phyloP scores from a whole-genome alignment of 805 yeast genomes.

The Maudiozyma serrabonitensis region DNA sequence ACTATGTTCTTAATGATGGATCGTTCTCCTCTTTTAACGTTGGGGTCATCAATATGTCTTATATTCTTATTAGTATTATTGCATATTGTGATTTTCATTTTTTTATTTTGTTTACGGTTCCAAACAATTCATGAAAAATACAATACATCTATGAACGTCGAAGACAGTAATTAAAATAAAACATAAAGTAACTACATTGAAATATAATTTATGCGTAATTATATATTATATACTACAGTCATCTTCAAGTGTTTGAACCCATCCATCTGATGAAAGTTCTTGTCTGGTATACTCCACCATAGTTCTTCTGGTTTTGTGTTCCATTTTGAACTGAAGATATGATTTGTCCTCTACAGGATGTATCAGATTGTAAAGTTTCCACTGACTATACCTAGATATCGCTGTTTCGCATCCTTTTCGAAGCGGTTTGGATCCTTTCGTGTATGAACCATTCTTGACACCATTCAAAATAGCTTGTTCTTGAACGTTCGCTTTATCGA shows the following conservation, averaged over 20 bases:
- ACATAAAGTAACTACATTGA: too few relatives aligned
- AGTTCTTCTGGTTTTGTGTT: slow-evolving; percentile 20
- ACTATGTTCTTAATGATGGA: too few relatives aligned
- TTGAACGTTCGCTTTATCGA: neutral
- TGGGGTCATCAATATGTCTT: too few relatives aligned
- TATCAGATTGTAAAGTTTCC: slow-evolving; percentile 13
- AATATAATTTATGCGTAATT: neutral
- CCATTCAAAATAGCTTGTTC: slow-evolving; percentile 43
- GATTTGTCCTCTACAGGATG: slow-evolving; percentile 2
- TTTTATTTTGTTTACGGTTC: too few relatives aligned
- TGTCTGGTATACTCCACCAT: slow-evolving; percentile 25
- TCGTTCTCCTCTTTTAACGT: too few relatives aligned
- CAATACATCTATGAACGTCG: too few relatives aligned
- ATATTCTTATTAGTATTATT: too few relatives aligned
- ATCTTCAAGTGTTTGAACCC: slow-evolving; percentile 40
- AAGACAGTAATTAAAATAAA: too few relatives aligned
- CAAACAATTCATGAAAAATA: too few relatives aligned
- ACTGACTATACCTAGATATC: slow-evolving; percentile 20
- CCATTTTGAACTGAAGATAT: slow-evolving; percentile 29
- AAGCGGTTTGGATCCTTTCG: slow-evolving; percentile 36
- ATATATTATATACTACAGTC: slow-evolving; percentile 25
- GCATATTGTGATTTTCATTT: too few relatives aligned
- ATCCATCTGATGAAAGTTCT: slow-evolving; percentile 31
- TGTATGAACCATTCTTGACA: slow-evolving; percentile 46
- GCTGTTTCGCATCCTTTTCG: slow-evolving; percentile 31